A percentile compares a stretch with the other conserved stretches of the same genome.
phyloP scores from a whole-genome alignment of 1,284 basidiomycete species.

The Apiotrichum montevideense region DNA sequence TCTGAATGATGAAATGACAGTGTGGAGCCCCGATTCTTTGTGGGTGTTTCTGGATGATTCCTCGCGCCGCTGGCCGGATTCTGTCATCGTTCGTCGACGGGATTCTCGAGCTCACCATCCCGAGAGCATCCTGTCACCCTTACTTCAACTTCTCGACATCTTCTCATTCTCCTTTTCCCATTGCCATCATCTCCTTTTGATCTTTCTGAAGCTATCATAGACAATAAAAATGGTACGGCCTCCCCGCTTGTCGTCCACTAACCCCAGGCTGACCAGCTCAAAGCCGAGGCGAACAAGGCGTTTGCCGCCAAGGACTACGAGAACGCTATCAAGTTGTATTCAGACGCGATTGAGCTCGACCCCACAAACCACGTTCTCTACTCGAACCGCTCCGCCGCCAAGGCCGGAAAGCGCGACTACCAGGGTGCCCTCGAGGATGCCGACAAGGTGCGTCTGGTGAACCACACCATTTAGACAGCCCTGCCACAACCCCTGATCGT shows the following conservation, averaged over 20 bases:
- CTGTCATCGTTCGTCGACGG: too few species aligned
- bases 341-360: slow-evolving; percentile 79
- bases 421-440: slow-evolving; percentile 76
- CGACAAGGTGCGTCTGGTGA: slow-evolving; percentile 61
- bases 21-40: neutral
- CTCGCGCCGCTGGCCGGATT: neutral
- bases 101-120: neutral
- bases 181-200: too few species aligned
- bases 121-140: neutral
- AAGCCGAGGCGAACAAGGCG: slow-evolving; percentile 92
- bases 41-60: slow-evolving; percentile 4
- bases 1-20: neutral
- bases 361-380: slow-evolving; percentile 79
- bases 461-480: neutral
- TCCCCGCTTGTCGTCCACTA: neutral
- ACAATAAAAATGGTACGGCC: neutral
- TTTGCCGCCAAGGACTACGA: slow-evolving; percentile 91
- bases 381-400: slow-evolving; percentile 87
- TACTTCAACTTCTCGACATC: too few species aligned
- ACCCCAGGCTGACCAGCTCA: slow-evolving; percentile 55
- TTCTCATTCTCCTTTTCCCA: neutral
- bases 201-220: too few species aligned
- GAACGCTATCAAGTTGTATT: slow-evolving; percentile 73
- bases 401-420: slow-evolving; percentile 76
- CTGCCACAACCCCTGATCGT: too few species aligned